phyloP scores from a whole-genome alignment of 2,329 filamentous ascomycete species.

The Pseudofabraea citricarpa region DNA sequence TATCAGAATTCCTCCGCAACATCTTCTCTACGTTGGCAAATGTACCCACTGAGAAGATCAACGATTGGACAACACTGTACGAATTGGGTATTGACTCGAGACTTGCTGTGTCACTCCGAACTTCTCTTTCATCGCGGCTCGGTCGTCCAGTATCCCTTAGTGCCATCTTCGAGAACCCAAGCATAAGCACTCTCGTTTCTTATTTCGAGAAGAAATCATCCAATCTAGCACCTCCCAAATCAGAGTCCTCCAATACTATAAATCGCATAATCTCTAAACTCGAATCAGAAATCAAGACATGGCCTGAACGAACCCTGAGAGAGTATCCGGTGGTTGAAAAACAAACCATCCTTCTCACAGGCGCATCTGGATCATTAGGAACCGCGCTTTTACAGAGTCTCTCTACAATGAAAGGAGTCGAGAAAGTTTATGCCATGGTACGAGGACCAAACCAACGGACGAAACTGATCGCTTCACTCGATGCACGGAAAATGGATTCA shows the following conservation, averaged over 20 bases:
- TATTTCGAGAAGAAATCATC: slow-evolving; percentile 2
- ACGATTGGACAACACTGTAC: slow-evolving; percentile 20
- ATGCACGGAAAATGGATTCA: slow-evolving; percentile 12
- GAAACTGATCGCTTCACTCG: slow-evolving; percentile 13
- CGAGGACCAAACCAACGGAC: slow-evolving; percentile 13
- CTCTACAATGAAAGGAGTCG: slow-evolving; percentile 10
- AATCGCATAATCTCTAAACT: slow-evolving; percentile 20
- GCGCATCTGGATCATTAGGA: slow-evolving; percentile 21
- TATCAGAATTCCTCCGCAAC: slow-evolving; percentile 17
- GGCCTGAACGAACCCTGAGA: slow-evolving; percentile 9
- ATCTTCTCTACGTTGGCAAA: slow-evolving; percentile 14
- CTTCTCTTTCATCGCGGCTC: slow-evolving; percentile 18
- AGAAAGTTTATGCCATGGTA: slow-evolving; percentile 22
- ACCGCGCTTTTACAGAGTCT: slow-evolving; percentile 18
- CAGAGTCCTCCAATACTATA: slow-evolving; percentile 9
- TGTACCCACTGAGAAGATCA: slow-evolving; percentile 10
- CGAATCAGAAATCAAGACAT: slow-evolving; percentile 17
- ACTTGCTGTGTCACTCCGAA: slow-evolving; percentile 20
- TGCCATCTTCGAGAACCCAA: slow-evolving; percentile 25
- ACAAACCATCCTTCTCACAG: slow-evolving; percentile 20
- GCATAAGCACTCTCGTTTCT: neutral
- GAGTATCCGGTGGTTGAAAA: slow-evolving; percentile 9
- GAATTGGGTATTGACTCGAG: slow-evolving; percentile 23
- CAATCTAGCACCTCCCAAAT: neutral
- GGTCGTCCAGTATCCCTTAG: slow-evolving; percentile 21